Percentiles rank a stretch among this genome's conserved stretches.
Conservation (phyloP, 768 basidiomycete species). For the Russula dissimulans region DNA sequence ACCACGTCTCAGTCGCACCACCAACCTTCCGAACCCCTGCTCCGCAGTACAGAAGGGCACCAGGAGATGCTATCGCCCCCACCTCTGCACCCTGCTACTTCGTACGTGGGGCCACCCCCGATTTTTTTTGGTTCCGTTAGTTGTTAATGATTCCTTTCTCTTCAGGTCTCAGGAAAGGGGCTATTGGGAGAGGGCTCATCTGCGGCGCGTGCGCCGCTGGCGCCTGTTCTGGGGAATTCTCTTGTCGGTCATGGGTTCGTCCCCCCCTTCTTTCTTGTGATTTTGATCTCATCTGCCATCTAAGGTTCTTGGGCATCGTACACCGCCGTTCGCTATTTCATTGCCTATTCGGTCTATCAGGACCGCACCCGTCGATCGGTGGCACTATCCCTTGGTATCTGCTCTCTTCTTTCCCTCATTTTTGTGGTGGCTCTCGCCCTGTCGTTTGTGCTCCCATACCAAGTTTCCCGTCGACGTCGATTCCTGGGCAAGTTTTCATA, state of each 20-base stretch:
- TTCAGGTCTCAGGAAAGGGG: conserved; percentile 27
- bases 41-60: conserved; percentile 26
- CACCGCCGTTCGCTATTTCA: conserved; percentile 53
- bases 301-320: conserved; percentile 54
- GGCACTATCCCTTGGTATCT: conserved; percentile 42
- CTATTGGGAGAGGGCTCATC: conserved; percentile 23
- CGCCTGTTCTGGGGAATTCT: conserved; percentile 25
- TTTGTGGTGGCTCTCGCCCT: conserved; percentile 1
- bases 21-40: conserved; percentile 27
- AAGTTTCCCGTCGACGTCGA: conserved; percentile 26
- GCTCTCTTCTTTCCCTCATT: conserved; percentile 32
- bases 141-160: conserved; percentile 24
- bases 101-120: conserved; percentile 21
- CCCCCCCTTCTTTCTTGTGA: not conserved
- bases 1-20: conserved; percentile 24
- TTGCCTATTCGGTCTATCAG: conserved; percentile 42
- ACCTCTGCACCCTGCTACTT: conserved; percentile 37
- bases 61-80: conserved; percentile 32
- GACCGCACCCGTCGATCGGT: conserved; percentile 34
- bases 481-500: conserved; percentile 25
- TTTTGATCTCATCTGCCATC: not conserved
- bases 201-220: conserved; percentile 30
- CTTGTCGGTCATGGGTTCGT: conserved; percentile 32
- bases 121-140: not conserved
- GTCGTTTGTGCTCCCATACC: conserved; percentile 32